These are phyloP conservation scores for Zygosaccharomyces lentus DNA, from an alignment of 805 yeast species.

Conservation along the genomic window DNA sequence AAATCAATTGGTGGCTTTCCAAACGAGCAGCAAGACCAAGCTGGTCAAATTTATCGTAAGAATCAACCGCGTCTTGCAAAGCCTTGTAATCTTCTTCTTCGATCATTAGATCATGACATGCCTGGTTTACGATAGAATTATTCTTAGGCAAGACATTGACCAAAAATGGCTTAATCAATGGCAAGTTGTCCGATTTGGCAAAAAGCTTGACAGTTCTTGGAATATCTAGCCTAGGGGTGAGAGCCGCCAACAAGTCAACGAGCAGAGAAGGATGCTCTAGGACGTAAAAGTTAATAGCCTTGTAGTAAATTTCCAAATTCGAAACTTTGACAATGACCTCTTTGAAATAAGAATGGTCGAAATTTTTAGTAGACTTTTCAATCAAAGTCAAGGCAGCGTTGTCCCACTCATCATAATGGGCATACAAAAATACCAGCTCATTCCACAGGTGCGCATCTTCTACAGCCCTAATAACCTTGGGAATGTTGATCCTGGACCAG, in stretches of 20 bases:
- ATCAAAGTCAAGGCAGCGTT: slow-evolving; percentile 96
- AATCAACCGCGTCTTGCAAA: slow-evolving; percentile 78
- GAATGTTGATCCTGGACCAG: slow-evolving; percentile 98
- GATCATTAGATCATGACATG: slow-evolving; percentile 90
- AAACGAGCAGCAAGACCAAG: slow-evolving; percentile 87
- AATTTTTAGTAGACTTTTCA: slow-evolving; percentile 87
- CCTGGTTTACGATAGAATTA: slow-evolving; percentile 85
- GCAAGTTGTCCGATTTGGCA: slow-evolving; percentile 92
- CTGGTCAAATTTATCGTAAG: slow-evolving; percentile 87
- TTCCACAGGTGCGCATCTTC: slow-evolving; percentile 95
- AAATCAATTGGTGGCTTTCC: slow-evolving; percentile 84
- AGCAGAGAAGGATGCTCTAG: slow-evolving; percentile 87
- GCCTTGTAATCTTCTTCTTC: slow-evolving; percentile 97
- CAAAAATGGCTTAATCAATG: slow-evolving; percentile 91
- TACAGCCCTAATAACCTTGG: slow-evolving; percentile 91
- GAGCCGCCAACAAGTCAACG: slow-evolving; percentile 76
- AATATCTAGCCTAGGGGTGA: slow-evolving; percentile 86
- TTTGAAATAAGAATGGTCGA: slow-evolving; percentile 91
- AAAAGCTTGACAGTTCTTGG: slow-evolving; percentile 93
- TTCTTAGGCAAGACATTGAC: slow-evolving; percentile 88
- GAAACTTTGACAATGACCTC: slow-evolving; percentile 93
- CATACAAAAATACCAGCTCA: slow-evolving; percentile 90
- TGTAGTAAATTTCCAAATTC: slow-evolving; percentile 93
- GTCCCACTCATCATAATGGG: slow-evolving; percentile 99
- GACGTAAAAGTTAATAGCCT: slow-evolving; percentile 92